Evolutionary conservation across 2,329 filamentous ascomycete genomes (phyloP), one percentile per base, ranked within the genome.

Genomic region (Celoporthe dispersa): DNA sequence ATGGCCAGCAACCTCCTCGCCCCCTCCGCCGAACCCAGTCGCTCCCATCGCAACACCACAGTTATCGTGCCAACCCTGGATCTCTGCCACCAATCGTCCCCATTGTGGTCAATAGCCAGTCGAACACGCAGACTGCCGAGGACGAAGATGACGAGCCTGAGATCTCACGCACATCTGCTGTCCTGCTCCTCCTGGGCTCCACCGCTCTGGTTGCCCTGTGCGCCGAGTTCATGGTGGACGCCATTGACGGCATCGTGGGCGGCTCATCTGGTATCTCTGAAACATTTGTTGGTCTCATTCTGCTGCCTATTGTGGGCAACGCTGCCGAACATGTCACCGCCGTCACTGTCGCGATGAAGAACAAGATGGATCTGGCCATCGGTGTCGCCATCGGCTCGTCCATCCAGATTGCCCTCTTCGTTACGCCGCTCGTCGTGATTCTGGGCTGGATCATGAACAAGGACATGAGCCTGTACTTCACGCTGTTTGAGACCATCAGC

Each of bases 401-500:
- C 64, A 92, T 93, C 74, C 91, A 93, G 79, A 92, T 93, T 77
- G 88, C 90, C 19, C 82, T 93, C 9, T 91, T 92, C 76, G 85
- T 92, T 66, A 92, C 90, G 4, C 91, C 91, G 0, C 81, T 92
- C 25, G 85, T 92, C 41, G 90, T 93, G 41, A 88, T 92, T 33
- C 82, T 92, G 28, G 91, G 90, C n/a, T 93, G 91, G 91, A 86
- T 85, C 71, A 86, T 92, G 79, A 81, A 85, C 71, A 87, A 86
- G 71, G 84, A 90, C n/a, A 92, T 93, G 90, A 87, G 91, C 37
- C 85, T 97, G 44, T 94, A 95, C 82, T 97, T 97, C 80, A 93
- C 93, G 71, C 86, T 94, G 64, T 97, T 97, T 80, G 93, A 97
- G 85, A 97, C 93, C 0, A 92, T 96, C 31, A 93, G 91, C 69